phyloP scores from a whole-genome alignment of 2,329 filamentous ascomycete genomes.

The Xylariaceae sp. region DNA sequence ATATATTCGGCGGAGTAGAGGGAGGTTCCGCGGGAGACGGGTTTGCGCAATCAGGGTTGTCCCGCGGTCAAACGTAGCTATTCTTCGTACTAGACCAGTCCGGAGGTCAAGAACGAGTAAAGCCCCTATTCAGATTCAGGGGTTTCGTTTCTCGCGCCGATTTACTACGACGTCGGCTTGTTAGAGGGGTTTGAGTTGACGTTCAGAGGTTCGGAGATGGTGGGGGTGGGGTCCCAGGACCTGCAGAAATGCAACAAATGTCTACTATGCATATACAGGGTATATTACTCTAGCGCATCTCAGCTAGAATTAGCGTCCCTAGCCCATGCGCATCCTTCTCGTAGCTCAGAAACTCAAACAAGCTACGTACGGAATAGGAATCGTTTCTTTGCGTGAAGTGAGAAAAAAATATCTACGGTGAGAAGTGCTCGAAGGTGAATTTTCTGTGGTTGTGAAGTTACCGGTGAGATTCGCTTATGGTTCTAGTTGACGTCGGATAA shows the following conservation, averaged over 20 bases:
- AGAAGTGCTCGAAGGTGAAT: too few relatives aligned
- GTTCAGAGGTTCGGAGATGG: slow-evolving; percentile 7
- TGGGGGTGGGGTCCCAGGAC: slow-evolving; percentile 15
- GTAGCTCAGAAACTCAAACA: background rate
- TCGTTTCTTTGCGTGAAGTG: background rate
- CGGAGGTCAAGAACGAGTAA: too few relatives aligned
- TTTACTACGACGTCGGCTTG: background rate
- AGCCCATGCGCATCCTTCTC: background rate
- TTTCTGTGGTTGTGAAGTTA: background rate
- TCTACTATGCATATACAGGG: slow-evolving; percentile 2
- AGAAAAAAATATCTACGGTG: too few relatives aligned
- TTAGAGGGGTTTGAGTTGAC: slow-evolving; percentile 16
- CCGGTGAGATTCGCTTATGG: background rate
- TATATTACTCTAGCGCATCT: background rate
- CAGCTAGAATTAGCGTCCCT: background rate
- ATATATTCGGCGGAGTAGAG: background rate
- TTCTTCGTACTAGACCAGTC: background rate
- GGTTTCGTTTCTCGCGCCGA: too few relatives aligned
- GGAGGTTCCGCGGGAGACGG: background rate
- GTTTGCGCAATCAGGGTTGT: background rate
- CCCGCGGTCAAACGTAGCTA: background rate
- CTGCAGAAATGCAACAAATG: slow-evolving; percentile 4
- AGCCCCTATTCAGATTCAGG: too few relatives aligned
- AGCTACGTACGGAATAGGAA: background rate
- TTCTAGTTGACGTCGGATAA: background rate